Percentiles rank a stretch among this genome's conserved stretches.
phyloP scores from a whole-genome alignment of 257 asterid genomes.

The Nemophila menziesii region DNA sequence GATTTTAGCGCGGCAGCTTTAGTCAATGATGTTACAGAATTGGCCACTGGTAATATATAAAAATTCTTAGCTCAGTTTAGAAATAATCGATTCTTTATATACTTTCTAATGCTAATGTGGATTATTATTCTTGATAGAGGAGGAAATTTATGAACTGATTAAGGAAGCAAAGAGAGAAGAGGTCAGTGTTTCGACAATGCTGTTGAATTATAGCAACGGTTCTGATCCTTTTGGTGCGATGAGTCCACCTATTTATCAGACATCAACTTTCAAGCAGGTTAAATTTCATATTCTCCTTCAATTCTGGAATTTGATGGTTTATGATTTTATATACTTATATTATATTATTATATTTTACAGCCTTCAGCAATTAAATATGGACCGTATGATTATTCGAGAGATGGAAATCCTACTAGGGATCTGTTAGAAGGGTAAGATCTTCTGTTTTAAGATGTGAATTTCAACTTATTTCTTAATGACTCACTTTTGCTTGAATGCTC shows the following conservation, averaged over 20 bases:
- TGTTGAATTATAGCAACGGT: conserved; percentile 74
- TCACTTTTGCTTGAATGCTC: conserved; percentile 7
- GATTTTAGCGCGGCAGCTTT: conserved; percentile 43
- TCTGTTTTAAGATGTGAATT: conserved; percentile 5
- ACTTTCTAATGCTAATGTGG: not conserved
- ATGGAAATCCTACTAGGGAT: conserved; percentile 97
- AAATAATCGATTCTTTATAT: too few species aligned
- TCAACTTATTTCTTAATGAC: conserved; percentile 1
- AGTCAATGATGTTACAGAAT: conserved; percentile 28
- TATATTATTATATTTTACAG: conserved; percentile 35
- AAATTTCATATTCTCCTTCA: too few species aligned
- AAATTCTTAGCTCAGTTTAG: not conserved
- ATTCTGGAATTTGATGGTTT: not conserved
- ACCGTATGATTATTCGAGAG: conserved; percentile 82
- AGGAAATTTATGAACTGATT: conserved; percentile 17
- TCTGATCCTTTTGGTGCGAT: conserved; percentile 80
- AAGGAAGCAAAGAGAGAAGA: conserved; percentile 23
- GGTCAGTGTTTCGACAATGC: conserved; percentile 65
- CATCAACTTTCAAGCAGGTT: conserved; percentile 98
- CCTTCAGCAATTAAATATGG: conserved; percentile 81
- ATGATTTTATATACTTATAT: too few species aligned
- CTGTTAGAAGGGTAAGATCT: conserved; percentile 62
- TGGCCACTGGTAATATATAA: conserved; percentile 28
- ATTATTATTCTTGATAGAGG: conserved; percentile 21
- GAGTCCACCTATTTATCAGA: conserved; percentile 94